A percentile compares a stretch with the other conserved stretches of the same genome.
These are phyloP conservation scores for Dionaea muscipula DNA, from an alignment of 179 eudicot genomes.

Conservation along the genomic window DNA sequence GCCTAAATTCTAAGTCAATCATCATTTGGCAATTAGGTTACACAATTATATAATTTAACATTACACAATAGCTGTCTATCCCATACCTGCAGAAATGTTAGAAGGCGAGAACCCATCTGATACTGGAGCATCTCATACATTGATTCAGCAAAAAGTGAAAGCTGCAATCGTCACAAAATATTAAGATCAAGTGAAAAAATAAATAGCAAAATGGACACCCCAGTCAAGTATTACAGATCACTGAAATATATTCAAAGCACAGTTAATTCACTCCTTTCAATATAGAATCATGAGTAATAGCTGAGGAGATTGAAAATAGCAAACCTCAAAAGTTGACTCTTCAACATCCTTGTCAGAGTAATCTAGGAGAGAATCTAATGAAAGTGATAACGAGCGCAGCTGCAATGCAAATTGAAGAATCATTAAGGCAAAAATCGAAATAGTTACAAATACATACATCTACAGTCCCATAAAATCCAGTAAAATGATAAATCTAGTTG, in stretches of 20 bases:
- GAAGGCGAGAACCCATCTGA: slow-evolving; percentile 69
- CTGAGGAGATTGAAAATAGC: slow-evolving; percentile 7
- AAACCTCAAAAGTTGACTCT: slow-evolving; percentile 88
- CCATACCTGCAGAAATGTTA: slow-evolving; percentile 72
- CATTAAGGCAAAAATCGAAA: not conserved
- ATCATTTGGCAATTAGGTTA: no score
- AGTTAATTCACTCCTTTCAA: no score
- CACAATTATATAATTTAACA: no score
- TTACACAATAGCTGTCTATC: no score
- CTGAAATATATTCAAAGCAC: not conserved
- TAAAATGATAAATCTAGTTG: not conserved
- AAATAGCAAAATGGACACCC: not conserved
- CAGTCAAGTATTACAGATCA: not conserved
- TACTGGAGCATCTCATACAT: slow-evolving; percentile 90
- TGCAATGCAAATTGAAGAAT: slow-evolving; percentile 25
- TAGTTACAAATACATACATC: not conserved
- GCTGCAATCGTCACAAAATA: slow-evolving; percentile 32
- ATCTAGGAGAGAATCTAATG: slow-evolving; percentile 81
- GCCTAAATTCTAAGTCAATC: no score
- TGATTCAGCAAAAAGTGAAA: slow-evolving; percentile 85
- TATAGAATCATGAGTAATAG: no score
- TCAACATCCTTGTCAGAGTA: slow-evolving; percentile 78
- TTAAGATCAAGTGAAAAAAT: not conserved
- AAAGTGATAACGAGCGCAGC: slow-evolving; percentile 73
- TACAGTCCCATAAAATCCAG: not conserved